Percentiles rank a stretch among this genome's conserved stretches.
phyloP scores from a whole-genome alignment of 495 filamentous ascomycete genomes.

The Penicillium ucsense region DNA sequence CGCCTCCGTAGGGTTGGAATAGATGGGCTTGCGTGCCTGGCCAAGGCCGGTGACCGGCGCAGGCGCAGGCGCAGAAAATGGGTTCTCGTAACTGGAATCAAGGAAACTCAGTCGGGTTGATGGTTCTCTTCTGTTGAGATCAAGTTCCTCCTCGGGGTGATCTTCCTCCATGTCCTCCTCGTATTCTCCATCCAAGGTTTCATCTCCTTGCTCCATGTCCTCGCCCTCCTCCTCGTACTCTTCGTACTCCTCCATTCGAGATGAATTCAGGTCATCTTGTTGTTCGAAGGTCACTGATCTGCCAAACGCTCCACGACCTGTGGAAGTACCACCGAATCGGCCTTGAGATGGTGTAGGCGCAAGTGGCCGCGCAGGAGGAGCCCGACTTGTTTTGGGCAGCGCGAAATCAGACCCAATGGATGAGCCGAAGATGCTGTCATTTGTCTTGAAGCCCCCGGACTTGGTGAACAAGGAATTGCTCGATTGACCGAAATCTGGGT shows the following conservation, averaged over 20 bases:
- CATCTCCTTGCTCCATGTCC: slow-evolving; percentile 15
- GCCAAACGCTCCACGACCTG: slow-evolving; percentile 34
- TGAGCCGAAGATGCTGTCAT: slow-evolving; percentile 34
- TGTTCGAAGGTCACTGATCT: slow-evolving; percentile 22
- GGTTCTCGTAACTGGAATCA: slow-evolving; percentile 24
- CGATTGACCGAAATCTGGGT: slow-evolving; percentile 22
- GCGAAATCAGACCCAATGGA: slow-evolving; percentile 33
- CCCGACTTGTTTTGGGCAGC: slow-evolving; percentile 23
- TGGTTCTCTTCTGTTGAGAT: slow-evolving; percentile 10
- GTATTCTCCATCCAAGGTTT: slow-evolving; percentile 14
- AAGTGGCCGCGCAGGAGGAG: slow-evolving; percentile 13
- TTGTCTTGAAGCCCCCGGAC: slow-evolving; percentile 31
- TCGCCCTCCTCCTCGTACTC: slow-evolving; percentile 26
- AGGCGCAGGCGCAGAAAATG: slow-evolving; percentile 1
- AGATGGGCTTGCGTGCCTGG: slow-evolving; percentile 29
- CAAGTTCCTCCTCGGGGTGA: slow-evolving; percentile 19
- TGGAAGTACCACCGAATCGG: slow-evolving; percentile 20
- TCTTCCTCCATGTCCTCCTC: slow-evolving; percentile 24
- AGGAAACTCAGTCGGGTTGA: slow-evolving; percentile 21
- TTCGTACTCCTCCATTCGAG: slow-evolving; percentile 24
- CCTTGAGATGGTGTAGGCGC: slow-evolving; percentile 19
- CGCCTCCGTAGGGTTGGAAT: slow-evolving; percentile 32
- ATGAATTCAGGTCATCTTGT: slow-evolving; percentile 22
- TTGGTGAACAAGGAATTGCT: slow-evolving; percentile 29
- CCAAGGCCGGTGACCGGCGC: slow-evolving; percentile 6